Evolutionary conservation across 345 rosid genomes (phyloP).

Genomic region (Eucalyptus sp.): DNA sequence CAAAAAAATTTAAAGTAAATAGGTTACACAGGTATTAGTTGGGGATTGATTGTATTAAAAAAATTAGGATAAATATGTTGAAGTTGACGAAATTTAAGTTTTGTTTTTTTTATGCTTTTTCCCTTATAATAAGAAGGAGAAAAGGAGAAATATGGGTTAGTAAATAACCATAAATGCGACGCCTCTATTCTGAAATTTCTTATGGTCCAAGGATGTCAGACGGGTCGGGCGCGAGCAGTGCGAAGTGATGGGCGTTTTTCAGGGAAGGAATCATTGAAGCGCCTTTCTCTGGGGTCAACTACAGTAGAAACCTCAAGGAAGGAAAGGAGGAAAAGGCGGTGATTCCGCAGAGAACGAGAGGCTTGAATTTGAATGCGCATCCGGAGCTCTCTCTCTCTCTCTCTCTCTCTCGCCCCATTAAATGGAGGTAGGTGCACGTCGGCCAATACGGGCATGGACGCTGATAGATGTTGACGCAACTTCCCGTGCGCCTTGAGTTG

Average conservation of each 20-base stretch:
- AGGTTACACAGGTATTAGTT: too few species aligned
- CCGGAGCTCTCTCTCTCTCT: too few species aligned
- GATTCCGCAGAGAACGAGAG: not conserved
- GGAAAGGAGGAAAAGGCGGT: not conserved
- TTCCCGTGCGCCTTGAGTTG: not conserved
- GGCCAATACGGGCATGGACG: not conserved
- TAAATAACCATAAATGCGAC: not conserved
- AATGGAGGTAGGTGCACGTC: not conserved
- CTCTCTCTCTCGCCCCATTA: not conserved
- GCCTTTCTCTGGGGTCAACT: not conserved
- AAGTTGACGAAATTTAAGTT: too few species aligned
- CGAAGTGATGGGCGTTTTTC: not conserved
- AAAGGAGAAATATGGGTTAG: not conserved
- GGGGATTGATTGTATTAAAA: too few species aligned
- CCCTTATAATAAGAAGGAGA: not conserved
- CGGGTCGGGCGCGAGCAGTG: not conserved
- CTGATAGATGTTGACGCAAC: not conserved
- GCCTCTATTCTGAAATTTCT: not conserved
- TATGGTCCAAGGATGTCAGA: not conserved
- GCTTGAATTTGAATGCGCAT: not conserved
- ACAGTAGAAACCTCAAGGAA: not conserved
- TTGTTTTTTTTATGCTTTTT: too few species aligned
- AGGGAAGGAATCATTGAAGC: not conserved
- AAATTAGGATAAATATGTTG: too few species aligned
- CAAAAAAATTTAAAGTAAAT: too few species aligned